phyloP scores from a whole-genome alignment of 1,284 basidiomycete species.

The Bondarzewia mesenterica region DNA sequence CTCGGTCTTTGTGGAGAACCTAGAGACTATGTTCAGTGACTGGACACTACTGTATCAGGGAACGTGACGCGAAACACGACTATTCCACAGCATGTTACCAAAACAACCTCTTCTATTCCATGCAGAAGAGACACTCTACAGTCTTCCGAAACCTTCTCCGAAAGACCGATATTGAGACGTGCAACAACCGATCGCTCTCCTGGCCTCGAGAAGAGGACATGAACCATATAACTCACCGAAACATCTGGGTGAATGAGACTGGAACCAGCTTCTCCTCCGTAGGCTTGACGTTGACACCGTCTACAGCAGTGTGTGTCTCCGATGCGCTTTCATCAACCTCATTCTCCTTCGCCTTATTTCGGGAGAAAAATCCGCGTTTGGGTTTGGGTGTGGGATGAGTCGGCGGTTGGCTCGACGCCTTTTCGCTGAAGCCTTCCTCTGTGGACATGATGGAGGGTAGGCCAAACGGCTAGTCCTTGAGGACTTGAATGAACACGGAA shows the following conservation, averaged over 20 bases:
- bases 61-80: not conserved
- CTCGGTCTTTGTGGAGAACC: constrained; percentile 64
- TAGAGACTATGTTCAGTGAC: constrained; percentile 9
- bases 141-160: not conserved
- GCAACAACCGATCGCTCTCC: not conserved
- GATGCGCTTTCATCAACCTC: not conserved
- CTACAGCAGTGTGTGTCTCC: not conserved
- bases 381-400: not conserved
- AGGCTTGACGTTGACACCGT: not conserved
- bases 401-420: not conserved
- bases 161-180: not conserved
- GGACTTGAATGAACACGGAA: not conserved
- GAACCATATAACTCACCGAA: not conserved
- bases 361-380: not conserved
- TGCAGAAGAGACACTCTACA: not conserved
- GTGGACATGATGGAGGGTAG: not conserved
- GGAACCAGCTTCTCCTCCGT: too few relatives aligned
- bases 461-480: too few relatives aligned
- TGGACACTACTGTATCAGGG: not conserved
- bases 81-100: not conserved
- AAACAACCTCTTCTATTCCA: not conserved
- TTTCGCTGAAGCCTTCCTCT: not conserved
- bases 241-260: not conserved
- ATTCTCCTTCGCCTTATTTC: not conserved
- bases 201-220: not conserved